Evolutionary conservation across 2,329 filamentous ascomycete species (phyloP).

Genomic region (Ophiostoma ulmi): DNA sequence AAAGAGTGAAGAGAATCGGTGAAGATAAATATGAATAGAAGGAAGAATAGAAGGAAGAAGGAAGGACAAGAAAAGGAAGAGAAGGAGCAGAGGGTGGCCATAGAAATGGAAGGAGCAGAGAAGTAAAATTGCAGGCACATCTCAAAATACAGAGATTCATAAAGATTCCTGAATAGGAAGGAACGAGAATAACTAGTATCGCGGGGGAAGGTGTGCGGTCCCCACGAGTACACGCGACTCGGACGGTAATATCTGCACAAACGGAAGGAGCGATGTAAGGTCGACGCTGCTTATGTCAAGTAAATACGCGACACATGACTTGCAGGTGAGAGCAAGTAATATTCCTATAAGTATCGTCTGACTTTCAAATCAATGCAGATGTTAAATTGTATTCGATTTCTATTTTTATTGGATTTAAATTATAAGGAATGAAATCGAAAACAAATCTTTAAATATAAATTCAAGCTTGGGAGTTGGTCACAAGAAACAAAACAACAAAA

Average conservation of each 20-base stretch:
- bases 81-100: too few relatives aligned
- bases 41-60: neutral
- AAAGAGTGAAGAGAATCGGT: neutral
- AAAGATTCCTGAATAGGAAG: neutral
- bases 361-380: too few relatives aligned
- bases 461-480: too few relatives aligned
- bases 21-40: neutral
- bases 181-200: neutral
- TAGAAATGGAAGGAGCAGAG: neutral
- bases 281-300: neutral
- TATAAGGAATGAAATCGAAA: too few relatives aligned
- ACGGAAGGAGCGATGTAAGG: neutral
- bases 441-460: too few relatives aligned
- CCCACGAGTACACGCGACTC: neutral
- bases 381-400: too few relatives aligned
- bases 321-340: neutral
- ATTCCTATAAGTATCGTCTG: too few relatives aligned
- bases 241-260: neutral
- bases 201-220: neutral
- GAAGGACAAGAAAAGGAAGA: neutral
- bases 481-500: too few relatives aligned
- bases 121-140: too few relatives aligned
- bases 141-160: neutral
- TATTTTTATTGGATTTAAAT: too few relatives aligned
- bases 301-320: neutral